Evolutionary conservation across 2,329 filamentous ascomycete genomes (phyloP).

Genomic region (Plectosphaerella cucumerina): DNA sequence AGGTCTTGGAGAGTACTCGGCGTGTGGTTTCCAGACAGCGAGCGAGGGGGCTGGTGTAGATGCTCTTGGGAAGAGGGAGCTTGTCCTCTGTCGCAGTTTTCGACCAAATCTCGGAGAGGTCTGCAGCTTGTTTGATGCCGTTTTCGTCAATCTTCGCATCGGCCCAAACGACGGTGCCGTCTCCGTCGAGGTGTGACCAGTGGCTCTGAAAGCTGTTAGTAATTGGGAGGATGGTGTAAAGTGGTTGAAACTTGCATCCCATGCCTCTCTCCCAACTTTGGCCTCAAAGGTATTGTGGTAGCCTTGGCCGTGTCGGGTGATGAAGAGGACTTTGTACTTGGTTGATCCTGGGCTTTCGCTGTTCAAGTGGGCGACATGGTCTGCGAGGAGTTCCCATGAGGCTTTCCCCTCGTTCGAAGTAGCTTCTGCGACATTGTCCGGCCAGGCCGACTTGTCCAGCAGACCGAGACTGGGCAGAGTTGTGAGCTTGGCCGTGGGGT

Average conservation of each 20-base stretch:
- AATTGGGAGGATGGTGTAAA: background rate
- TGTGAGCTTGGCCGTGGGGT: constrained; percentile 21
- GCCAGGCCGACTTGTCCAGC: constrained; percentile 36
- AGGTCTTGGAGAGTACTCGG: constrained; percentile 43
- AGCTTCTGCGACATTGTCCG: constrained; percentile 26
- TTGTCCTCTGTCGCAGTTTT: constrained; percentile 35
- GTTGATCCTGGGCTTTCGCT: constrained; percentile 25
- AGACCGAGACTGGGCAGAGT: constrained; percentile 50
- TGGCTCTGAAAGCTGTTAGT: constrained; percentile 19
- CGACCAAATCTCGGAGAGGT: constrained; percentile 48
- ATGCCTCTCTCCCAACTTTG: constrained; percentile 63
- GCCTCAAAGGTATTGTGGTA: constrained; percentile 59
- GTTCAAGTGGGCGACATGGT: constrained; percentile 44
- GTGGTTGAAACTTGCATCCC: constrained; percentile 52
- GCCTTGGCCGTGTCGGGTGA: constrained; percentile 68
- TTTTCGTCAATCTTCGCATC: constrained; percentile 45
- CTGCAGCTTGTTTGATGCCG: constrained; percentile 49
- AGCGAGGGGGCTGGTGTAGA: constrained; percentile 55
- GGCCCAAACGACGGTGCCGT: constrained; percentile 31
- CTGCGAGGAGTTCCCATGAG: constrained; percentile 46
- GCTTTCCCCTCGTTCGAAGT: no score
- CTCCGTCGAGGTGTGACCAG: constrained; percentile 33
- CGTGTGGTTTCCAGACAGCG: constrained; percentile 55
- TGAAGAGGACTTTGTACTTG: constrained; percentile 62
- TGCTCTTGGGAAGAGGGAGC: constrained; percentile 48